Evolutionary conservation across 768 basidiomycete genomes (phyloP).

Genomic region (Kwoniella sp.): DNA sequence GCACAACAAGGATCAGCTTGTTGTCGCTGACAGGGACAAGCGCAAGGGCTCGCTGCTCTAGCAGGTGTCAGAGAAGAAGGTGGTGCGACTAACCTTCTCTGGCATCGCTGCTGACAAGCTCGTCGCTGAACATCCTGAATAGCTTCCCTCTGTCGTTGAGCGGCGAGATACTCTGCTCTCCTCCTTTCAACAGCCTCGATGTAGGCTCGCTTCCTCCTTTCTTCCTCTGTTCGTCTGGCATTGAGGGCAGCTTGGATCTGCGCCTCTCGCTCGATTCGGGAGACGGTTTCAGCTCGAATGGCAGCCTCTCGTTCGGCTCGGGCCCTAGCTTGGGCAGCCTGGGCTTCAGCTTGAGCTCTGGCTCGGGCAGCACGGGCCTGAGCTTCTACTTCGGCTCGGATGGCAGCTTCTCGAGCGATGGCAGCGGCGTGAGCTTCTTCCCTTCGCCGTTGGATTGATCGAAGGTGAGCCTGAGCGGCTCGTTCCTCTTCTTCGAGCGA

Average conservation of each 20-base stretch:
- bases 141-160: conserved; percentile 11
- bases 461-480: conserved; percentile 45
- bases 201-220: conserved; percentile 9
- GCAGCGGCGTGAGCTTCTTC: conserved; percentile 30
- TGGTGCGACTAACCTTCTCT: conserved; percentile 28
- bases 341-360: conserved; percentile 21
- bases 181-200: conserved; percentile 11
- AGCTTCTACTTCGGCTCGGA: conserved; percentile 23
- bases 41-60: not conserved
- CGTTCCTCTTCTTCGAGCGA: conserved; percentile 43
- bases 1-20: conserved; percentile 4
- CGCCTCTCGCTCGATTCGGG: conserved; percentile 16
- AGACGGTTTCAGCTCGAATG: conserved; percentile 15
- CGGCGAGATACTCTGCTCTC: conserved; percentile 7
- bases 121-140: conserved; percentile 1
- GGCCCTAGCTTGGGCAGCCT: conserved; percentile 10
- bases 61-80: conserved; percentile 2
- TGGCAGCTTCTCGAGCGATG: conserved; percentile 21
- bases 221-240: conserved; percentile 20
- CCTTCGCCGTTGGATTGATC: conserved; percentile 38
- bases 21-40: conserved; percentile 4
- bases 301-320: conserved; percentile 30
- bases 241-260: conserved; percentile 13
- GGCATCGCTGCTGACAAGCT: conserved; percentile 14
- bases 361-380: conserved; percentile 8